Evolutionary conservation across 192 early-diverging fungal species (phyloP).

Genomic region (Nowakowskiella sp.): DNA sequence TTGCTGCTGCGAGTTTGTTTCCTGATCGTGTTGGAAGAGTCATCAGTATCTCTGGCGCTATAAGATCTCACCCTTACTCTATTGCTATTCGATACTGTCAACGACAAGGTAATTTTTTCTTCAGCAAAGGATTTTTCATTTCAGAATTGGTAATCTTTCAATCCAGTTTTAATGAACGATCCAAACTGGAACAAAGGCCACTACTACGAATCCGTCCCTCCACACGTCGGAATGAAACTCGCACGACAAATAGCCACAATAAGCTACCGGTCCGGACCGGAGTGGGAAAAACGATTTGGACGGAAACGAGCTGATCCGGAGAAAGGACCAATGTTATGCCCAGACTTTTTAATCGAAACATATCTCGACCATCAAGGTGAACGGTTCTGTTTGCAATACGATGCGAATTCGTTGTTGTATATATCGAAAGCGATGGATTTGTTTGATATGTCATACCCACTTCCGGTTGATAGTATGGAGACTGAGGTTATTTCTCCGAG

Average conservation of each 20-base stretch:
- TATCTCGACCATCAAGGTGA: slow-evolving; percentile 96
- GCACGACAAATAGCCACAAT: slow-evolving; percentile 91
- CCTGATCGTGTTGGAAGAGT: slow-evolving; percentile 75
- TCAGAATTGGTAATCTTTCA: background rate
- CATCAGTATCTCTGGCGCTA: slow-evolving; percentile 82
- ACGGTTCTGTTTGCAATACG: slow-evolving; percentile 85
- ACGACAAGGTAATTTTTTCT: slow-evolving; percentile 58
- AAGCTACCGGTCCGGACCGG: slow-evolving; percentile 89
- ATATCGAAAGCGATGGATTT: slow-evolving; percentile 97
- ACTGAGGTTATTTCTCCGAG: background rate
- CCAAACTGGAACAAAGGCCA: slow-evolving; percentile 91
- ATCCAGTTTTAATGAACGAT: slow-evolving; percentile 78
- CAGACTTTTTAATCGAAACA: slow-evolving; percentile 92
- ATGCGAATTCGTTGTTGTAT: slow-evolving; percentile 87
- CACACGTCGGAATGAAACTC: slow-evolving; percentile 93
- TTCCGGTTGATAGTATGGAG: slow-evolving; percentile 1
- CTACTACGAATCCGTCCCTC: slow-evolving; percentile 81
- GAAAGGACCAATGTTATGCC: slow-evolving; percentile 69
- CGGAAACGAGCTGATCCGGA: slow-evolving; percentile 67
- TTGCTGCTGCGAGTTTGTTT: slow-evolving; percentile 74
- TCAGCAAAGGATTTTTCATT: background rate
- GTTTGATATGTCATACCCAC: slow-evolving; percentile 70
- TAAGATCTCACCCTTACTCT: slow-evolving; percentile 91
- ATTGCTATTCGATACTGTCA: slow-evolving; percentile 90
- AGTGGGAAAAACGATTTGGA: slow-evolving; percentile 96